Evolutionary conservation across 192 early-diverging fungal genomes (phyloP).

Genomic region (Allomyces arbusculus): DNA sequence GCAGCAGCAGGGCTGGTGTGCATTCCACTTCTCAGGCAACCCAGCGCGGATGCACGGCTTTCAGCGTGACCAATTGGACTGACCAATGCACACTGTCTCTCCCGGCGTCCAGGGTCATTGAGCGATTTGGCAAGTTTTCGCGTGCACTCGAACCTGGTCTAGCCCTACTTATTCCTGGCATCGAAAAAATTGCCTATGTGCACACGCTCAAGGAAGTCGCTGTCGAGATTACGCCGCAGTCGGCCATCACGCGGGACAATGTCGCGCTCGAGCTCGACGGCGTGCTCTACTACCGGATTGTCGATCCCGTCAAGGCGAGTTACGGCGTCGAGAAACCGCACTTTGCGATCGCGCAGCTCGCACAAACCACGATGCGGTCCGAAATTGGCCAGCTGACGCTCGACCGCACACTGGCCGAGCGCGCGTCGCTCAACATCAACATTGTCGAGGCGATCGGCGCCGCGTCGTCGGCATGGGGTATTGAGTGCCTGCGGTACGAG

Average conservation of each 20-base stretch:
- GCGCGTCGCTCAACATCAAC: slow-evolving; percentile 74
- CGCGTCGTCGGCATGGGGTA: slow-evolving; percentile 88
- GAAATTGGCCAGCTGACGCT: slow-evolving; percentile 97
- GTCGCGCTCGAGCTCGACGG: slow-evolving; percentile 91
- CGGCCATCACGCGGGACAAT: slow-evolving; percentile 44
- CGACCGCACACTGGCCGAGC: slow-evolving; percentile 83
- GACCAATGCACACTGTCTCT: too few species aligned
- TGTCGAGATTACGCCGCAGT: background rate
- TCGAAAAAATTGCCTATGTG: slow-evolving; percentile 80
- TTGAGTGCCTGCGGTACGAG: slow-evolving; percentile 86
- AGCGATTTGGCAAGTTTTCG: slow-evolving; percentile 78
- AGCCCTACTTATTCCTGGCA: slow-evolving; percentile 65
- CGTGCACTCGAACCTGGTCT: slow-evolving; percentile 78
- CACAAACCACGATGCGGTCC: slow-evolving; percentile 98
- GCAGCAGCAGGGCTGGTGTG: slow-evolving; percentile 48
- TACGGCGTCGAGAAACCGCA: slow-evolving; percentile 90
- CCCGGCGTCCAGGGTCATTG: slow-evolving; percentile 64
- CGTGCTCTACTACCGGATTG: slow-evolving; percentile 71
- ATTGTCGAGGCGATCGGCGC: slow-evolving; percentile 89
- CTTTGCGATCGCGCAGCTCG: slow-evolving; percentile 86
- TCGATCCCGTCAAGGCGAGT: slow-evolving; percentile 28
- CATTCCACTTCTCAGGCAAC: too few species aligned
- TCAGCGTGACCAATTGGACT: too few species aligned
- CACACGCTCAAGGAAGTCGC: slow-evolving; percentile 90
- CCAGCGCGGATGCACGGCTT: too few species aligned